These are phyloP conservation scores for Geranium incanum DNA, from an alignment of 441 rosid species.

Conservation along the genomic window DNA sequence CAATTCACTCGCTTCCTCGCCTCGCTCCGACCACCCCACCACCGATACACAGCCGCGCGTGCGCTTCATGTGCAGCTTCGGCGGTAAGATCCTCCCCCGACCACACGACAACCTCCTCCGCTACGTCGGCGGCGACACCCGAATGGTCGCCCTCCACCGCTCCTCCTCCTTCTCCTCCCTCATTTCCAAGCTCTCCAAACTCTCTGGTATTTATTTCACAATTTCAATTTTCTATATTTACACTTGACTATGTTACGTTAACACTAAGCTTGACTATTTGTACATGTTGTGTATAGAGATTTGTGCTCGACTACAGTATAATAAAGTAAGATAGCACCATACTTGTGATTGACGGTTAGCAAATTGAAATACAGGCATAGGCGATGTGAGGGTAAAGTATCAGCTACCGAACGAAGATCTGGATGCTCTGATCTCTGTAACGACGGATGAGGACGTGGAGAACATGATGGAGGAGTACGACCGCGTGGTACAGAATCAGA, in stretches of 20 bases:
- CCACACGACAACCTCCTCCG: constrained; percentile 88
- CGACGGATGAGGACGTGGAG: constrained; percentile 87
- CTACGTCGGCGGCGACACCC: constrained; percentile 88
- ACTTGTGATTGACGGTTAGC: neutral
- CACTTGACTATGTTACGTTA: too few species aligned
- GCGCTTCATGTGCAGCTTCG: constrained; percentile 90
- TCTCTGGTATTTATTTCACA: constrained; percentile 41
- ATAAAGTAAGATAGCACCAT: too few species aligned
- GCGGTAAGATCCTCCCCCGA: constrained; percentile 90
- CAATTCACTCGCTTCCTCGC: constrained; percentile 56
- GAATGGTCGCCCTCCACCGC: constrained; percentile 70
- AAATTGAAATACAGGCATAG: constrained; percentile 35
- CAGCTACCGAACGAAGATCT: constrained; percentile 95
- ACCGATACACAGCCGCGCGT: constrained; percentile 36
- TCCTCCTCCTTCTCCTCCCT: constrained; percentile 50
- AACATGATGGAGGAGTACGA: constrained; percentile 98
- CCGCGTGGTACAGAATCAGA: constrained; percentile 57
- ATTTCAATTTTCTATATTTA: neutral
- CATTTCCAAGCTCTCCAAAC: constrained; percentile 59
- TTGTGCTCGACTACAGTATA: too few species aligned
- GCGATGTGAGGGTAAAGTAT: constrained; percentile 63
- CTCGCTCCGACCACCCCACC: constrained; percentile 57
- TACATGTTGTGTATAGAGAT: too few species aligned
- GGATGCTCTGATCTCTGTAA: constrained; percentile 79
- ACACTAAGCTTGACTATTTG: too few species aligned